phyloP scores from a whole-genome alignment of 805 yeast species.

The Sugiyamaella floridensis region DNA sequence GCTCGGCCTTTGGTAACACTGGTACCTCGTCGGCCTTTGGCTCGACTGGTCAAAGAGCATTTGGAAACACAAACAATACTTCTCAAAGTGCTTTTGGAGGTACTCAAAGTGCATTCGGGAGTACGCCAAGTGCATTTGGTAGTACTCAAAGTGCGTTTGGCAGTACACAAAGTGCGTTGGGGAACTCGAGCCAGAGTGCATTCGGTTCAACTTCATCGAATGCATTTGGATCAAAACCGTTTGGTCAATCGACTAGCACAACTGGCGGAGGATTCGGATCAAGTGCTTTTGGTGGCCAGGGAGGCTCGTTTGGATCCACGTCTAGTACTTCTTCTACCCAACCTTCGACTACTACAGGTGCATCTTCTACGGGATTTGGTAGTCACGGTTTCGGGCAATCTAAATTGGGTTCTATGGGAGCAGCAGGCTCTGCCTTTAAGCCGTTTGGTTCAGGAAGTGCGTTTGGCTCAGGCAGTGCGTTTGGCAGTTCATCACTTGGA shows the following conservation, averaged over 20 bases:
- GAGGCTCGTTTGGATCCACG: constrained; percentile 7
- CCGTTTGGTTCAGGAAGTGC: not conserved
- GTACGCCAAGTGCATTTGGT: constrained; percentile 6
- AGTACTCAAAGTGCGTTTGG: constrained; percentile 14
- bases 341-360: not conserved
- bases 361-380: constrained; percentile 20
- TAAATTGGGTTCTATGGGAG: constrained; percentile 18
- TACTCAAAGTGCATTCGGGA: not conserved
- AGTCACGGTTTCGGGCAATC: constrained; percentile 13
- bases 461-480: constrained; percentile 18
- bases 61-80: constrained; percentile 10
- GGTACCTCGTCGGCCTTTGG: not conserved
- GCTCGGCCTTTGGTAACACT: not conserved
- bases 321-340: constrained; percentile 11
- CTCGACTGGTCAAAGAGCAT: constrained; percentile 15
- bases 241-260: not conserved
- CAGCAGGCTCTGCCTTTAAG: constrained; percentile 1
- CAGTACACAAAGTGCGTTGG: constrained; percentile 13
- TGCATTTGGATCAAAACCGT: not conserved
- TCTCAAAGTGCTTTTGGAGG: too few species aligned
- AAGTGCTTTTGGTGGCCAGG: not conserved
- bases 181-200: not conserved
- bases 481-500: constrained; percentile 13
- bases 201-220: not conserved
- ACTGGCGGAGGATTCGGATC: not conserved